Evolutionary conservation across 2,329 filamentous ascomycete genomes (phyloP).

Genomic region (Colletotrichum chrysophilum): DNA sequence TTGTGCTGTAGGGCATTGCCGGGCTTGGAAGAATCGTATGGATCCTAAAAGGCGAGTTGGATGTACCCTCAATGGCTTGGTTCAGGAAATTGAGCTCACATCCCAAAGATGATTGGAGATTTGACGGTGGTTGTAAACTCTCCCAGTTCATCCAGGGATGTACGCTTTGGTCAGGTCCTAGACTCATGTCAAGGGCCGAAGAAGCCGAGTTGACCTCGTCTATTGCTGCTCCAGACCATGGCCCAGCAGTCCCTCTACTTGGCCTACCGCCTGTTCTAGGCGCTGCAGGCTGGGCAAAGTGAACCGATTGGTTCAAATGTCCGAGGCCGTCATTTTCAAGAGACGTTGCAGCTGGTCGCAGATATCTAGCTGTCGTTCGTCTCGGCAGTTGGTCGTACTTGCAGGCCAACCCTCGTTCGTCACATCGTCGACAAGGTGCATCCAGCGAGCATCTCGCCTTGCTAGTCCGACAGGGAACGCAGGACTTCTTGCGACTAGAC

Average conservation of each 20-base stretch:
- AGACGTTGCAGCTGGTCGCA: background rate
- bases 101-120: background rate
- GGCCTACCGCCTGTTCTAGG: background rate
- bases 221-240: background rate
- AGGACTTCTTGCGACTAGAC: constrained; percentile 24
- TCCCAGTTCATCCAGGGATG: background rate
- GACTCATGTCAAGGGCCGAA: background rate
- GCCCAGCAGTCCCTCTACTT: background rate
- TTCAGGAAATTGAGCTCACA: background rate
- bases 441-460: constrained; percentile 31
- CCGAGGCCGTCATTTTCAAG: background rate
- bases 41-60: background rate
- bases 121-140: background rate
- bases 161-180: background rate
- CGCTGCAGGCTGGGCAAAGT: background rate
- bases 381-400: constrained; percentile 16
- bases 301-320: background rate
- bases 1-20: background rate
- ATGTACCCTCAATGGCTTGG: too few relatives aligned
- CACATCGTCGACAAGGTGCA: constrained; percentile 25
- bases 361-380: background rate
- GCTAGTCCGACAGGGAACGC: constrained; percentile 26
- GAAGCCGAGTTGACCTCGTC: background rate
- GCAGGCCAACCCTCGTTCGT: constrained; percentile 22
- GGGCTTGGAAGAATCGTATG: background rate